phyloP scores from a whole-genome alignment of 768 basidiomycete species.

The Trametes cingulata region DNA sequence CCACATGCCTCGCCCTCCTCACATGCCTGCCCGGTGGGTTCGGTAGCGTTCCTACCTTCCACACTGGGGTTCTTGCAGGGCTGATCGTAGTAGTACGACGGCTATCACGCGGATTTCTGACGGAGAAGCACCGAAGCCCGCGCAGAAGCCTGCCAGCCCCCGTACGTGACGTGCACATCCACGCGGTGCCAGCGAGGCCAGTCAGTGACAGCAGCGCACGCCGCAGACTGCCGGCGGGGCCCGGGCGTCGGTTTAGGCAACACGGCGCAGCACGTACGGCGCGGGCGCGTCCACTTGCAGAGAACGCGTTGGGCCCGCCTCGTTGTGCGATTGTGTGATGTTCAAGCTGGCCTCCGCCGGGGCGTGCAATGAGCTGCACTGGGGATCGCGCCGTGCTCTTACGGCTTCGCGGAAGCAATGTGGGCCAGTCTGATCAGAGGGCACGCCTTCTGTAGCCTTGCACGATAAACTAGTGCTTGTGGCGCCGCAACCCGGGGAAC shows the following conservation, averaged over 20 bases:
- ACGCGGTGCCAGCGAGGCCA: slow-evolving; percentile 16
- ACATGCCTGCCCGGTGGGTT: neutral
- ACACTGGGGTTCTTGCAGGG: slow-evolving; percentile 23
- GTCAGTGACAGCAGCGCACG: neutral
- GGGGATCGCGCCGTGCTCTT: neutral
- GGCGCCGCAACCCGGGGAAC: no score
- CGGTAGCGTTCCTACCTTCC: slow-evolving; percentile 24
- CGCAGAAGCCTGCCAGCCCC: slow-evolving; percentile 6
- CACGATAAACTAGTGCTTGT: no score
- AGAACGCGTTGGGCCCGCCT: neutral
- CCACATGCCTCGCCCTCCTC: neutral
- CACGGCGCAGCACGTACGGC: neutral
- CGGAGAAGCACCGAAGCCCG: slow-evolving; percentile 18
- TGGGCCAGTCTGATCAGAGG: neutral
- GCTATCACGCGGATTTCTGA: slow-evolving; percentile 23
- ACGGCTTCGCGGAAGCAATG: slow-evolving; percentile 8
- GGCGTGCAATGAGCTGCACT: neutral
- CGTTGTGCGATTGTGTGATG: neutral
- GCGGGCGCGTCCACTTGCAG: slow-evolving; percentile 14
- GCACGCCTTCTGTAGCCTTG: neutral
- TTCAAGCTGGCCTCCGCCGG: neutral
- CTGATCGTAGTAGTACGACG: slow-evolving; percentile 21
- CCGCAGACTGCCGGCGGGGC: neutral
- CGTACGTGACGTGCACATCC: slow-evolving; percentile 14
- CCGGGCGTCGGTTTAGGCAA: neutral